A percentile compares a stretch with the other conserved stretches of the same genome.
phyloP scores from a whole-genome alignment of 2,329 filamentous ascomycete species.

The Pseudogymnoascus sp. region DNA sequence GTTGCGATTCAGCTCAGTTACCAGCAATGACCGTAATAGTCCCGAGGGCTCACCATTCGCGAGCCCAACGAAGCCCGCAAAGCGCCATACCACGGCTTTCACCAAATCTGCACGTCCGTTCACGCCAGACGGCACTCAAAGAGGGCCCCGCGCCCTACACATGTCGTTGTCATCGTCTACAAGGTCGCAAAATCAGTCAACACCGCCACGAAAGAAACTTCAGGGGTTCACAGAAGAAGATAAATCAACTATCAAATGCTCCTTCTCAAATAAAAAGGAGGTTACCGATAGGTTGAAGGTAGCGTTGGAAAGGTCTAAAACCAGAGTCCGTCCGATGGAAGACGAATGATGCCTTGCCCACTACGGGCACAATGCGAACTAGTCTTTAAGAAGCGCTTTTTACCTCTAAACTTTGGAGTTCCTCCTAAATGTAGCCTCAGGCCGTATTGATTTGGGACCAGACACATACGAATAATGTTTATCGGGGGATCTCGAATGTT shows the following conservation, averaged over 20 bases:
- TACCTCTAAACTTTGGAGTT: neutral
- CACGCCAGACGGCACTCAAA: conserved; percentile 25
- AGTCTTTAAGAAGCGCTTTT: neutral
- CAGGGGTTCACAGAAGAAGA: conserved; percentile 54
- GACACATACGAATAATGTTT: conserved; percentile 1
- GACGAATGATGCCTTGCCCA: conserved; percentile 15
- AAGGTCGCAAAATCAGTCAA: conserved; percentile 18
- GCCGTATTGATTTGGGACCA: neutral
- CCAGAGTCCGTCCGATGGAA: conserved; percentile 24
- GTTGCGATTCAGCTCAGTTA: conserved; percentile 43
- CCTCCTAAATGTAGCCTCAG: neutral
- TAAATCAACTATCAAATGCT: conserved; percentile 48
- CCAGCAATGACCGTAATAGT: conserved; percentile 17
- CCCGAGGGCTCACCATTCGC: conserved; percentile 36
- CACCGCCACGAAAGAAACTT: conserved; percentile 51
- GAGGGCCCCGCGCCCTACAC: conserved; percentile 20
- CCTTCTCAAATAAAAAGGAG: conserved; percentile 44
- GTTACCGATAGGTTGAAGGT: conserved; percentile 43
- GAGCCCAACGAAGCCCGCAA: conserved; percentile 24
- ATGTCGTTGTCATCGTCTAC: conserved; percentile 25
- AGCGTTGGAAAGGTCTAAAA: conserved; percentile 26
- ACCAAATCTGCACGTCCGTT: conserved; percentile 24
- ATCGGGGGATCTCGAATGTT: neutral
- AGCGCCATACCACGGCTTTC: conserved; percentile 20
- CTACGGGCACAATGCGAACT: neutral